A percentile compares a stretch with the other conserved stretches of the same genome.
phyloP scores from a whole-genome alignment of 225 moss, liverwort and hornwort genomes.

The Pleurozium schreberi region DNA sequence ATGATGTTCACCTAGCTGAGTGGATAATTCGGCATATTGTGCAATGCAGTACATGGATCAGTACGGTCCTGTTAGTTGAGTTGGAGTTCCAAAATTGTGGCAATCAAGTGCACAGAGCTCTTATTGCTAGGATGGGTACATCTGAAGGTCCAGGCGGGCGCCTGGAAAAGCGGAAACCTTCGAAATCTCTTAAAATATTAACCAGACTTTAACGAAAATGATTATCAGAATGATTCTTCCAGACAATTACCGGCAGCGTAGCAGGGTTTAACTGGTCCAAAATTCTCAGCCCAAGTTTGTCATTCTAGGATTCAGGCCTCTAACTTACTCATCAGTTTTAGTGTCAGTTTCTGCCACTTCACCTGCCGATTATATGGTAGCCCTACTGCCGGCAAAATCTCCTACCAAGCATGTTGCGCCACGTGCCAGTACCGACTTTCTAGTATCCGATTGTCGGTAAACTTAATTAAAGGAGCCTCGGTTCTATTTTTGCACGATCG shows the following conservation, averaged over 20 bases:
- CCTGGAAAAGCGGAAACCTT: neutral
- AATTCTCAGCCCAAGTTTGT: neutral
- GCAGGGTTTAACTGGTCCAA: neutral
- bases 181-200: neutral
- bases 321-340: neutral
- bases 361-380: neutral
- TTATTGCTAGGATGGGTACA: neutral
- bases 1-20: neutral
- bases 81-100: neutral
- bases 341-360: neutral
- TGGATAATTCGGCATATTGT: neutral
- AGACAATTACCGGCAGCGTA: neutral
- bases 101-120: neutral
- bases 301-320: neutral
- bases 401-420: neutral
- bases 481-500: neutral
- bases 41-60: neutral
- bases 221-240: neutral
- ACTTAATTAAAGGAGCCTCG: neutral
- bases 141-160: neutral
- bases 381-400: neutral
- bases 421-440: conserved; percentile 1
- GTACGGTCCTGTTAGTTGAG: no score
- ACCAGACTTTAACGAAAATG: neutral
- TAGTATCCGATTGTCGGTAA: neutral